A percentile compares a stretch with the other conserved stretches of the same genome.
Conservation (phyloP, 2,329 filamentous ascomycete genomes). For the Verticillium klebahnii region DNA sequence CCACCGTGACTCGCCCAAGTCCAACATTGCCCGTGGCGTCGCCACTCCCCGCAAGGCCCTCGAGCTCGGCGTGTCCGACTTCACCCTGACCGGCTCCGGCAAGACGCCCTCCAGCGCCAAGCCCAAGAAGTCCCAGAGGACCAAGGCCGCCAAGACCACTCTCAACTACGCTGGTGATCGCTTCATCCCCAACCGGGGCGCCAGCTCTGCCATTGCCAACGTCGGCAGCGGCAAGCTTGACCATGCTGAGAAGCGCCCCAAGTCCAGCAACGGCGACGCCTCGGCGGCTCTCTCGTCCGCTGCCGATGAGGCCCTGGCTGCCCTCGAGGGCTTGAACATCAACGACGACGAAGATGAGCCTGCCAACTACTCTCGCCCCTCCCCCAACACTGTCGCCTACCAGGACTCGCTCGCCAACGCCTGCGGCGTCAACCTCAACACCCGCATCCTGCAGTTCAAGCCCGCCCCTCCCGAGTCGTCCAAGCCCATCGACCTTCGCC, state of each 20-base stretch:
- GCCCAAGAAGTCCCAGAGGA: conserved; percentile 50
- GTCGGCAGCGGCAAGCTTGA: conserved; percentile 81
- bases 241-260: conserved; percentile 63
- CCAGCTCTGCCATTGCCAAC: conserved; percentile 84
- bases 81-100: conserved; percentile 82
- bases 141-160: conserved; percentile 68
- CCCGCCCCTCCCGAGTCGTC: conserved; percentile 96
- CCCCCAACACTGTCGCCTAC: conserved; percentile 85
- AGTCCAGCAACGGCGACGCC: conserved; percentile 64
- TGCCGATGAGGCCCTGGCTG: conserved; percentile 73
- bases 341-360: conserved; percentile 68
- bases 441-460: conserved; percentile 97
- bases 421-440: conserved; percentile 89
- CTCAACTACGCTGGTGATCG: conserved; percentile 79
- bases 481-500: conserved; percentile 94
- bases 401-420: conserved; percentile 86
- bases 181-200: conserved; percentile 90
- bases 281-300: conserved; percentile 74
- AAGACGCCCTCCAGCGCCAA: conserved; percentile 57
- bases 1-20: conserved; percentile 88
- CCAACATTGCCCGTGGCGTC: conserved; percentile 77
- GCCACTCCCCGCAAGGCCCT: conserved; percentile 76
- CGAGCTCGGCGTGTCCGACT: conserved; percentile 90
- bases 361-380: conserved; percentile 67
- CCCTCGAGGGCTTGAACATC: conserved; percentile 74